Base-by-base conservation (phyloP, 192 early-diverging fungal species). In the Coemansia sp. region DNA sequence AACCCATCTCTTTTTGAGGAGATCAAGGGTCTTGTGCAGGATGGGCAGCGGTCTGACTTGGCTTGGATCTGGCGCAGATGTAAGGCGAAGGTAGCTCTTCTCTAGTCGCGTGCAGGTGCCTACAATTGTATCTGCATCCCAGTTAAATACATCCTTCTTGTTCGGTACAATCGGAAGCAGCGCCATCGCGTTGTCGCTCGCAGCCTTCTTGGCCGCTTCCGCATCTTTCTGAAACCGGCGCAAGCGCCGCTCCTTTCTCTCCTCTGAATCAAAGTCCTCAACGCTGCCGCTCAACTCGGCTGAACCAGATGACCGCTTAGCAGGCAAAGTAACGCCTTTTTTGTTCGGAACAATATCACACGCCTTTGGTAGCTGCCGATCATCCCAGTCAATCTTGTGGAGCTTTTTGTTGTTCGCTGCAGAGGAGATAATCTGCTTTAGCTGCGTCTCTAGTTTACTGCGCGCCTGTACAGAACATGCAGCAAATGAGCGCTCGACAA, bases 61-160 rank as follows among this genome's bases (percentile, higher is more conserved):
- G 2, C 93, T 63, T 23, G 97, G 97, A 73, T 98, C 94, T 4
- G 95, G 94, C 2, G 95, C 95, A 84, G 81, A 83, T 16, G 97
- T 99, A 67, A 99, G 83, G n/a, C 97, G 87, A 53, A 98, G 76
- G 73, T 98, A 99, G 59, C 80, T 80, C 79, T 99, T 99, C 75
- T 98, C 95, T n/a, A 99, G 83, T 43, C 86, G 73, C 16, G 84
- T 81, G 62, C 90, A 89, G 2, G 95, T 96, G 39, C 97, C 97
- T 23, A 97, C 91, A 67, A 98, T 93, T 6, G 94, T 93, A 60
- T 91, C 78, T 53, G 86, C 80, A 63, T 94, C 90, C 91, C 91
- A 92, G 67, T 91, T 88, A 45, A 87, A 86, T 55, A 92, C 91
- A 66, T 91, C 90, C 15, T 85, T 46, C 8, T 58, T 72, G 46